Conservation (phyloP, 768 basidiomycete genomes). For the Suillus spraguei region DNA sequence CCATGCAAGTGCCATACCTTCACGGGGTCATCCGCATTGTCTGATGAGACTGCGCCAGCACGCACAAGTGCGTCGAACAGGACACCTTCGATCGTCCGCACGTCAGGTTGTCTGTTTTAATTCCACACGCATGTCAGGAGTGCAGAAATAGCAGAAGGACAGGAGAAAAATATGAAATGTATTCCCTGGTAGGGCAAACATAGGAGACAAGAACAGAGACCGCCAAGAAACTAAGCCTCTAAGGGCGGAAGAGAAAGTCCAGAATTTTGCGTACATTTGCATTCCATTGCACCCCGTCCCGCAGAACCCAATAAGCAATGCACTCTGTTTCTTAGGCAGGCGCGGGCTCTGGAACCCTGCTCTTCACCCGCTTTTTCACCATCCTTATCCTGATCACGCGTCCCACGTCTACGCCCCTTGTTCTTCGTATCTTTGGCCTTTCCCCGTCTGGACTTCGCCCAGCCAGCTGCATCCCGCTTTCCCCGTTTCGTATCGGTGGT, state of each 20-base stretch:
- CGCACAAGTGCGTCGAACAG: constrained; percentile 87
- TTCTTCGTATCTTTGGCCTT: constrained; percentile 42
- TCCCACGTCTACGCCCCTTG: constrained; percentile 42
- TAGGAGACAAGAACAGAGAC: not conserved
- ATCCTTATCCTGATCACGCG: constrained; percentile 38
- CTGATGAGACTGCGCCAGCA: constrained; percentile 90
- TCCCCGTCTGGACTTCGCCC: constrained; percentile 35
- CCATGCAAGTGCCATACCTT: constrained; percentile 55
- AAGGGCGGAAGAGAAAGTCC: not conserved
- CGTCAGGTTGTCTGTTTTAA: constrained; percentile 64
- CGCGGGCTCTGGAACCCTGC: constrained; percentile 46
- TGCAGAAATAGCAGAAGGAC: not conserved
- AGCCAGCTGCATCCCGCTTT: constrained; percentile 32
- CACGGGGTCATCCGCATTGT: constrained; percentile 88
- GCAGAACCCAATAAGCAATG: constrained; percentile 86
- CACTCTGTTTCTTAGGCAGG: constrained; percentile 83
- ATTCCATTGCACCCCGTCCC: constrained; percentile 93
- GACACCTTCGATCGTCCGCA: constrained; percentile 86
- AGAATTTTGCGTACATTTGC: constrained; percentile 77
- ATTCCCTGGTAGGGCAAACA: not conserved
- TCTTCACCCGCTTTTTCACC: constrained; percentile 20
- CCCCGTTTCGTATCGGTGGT: constrained; percentile 10
- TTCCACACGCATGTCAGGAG: not conserved
- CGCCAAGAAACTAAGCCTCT: not conserved
- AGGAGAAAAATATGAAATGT: not conserved